These are phyloP conservation scores for Saccharomycopsis hybrid DNA, from an alignment of 1,139 yeast species.

Conservation along the genomic window DNA sequence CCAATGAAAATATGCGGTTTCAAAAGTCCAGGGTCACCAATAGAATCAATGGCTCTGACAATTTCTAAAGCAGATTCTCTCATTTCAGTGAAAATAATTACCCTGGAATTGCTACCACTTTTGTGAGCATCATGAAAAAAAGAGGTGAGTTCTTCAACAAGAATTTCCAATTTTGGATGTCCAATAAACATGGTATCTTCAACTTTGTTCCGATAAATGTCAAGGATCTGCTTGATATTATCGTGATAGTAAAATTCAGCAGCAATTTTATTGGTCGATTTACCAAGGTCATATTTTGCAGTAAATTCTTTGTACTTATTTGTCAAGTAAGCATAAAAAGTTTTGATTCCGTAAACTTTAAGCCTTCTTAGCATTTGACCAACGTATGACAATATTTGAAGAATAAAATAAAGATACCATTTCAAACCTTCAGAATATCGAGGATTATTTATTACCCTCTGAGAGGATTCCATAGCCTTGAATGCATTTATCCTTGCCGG, in stretches of 20 bases:
- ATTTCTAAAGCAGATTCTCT: slow-evolving; percentile 89
- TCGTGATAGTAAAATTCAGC: slow-evolving; percentile 53
- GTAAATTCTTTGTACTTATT: slow-evolving; percentile 55
- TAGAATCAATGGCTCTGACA: slow-evolving; percentile 54
- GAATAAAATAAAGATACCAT: slow-evolving; percentile 58
- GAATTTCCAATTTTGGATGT: slow-evolving; percentile 68
- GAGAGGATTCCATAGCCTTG: slow-evolving; percentile 64
- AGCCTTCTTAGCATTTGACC: slow-evolving; percentile 68
- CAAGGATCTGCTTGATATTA: slow-evolving; percentile 39
- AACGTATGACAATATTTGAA: slow-evolving; percentile 62
- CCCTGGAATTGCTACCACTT: slow-evolving; percentile 47
- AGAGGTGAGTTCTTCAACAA: slow-evolving; percentile 48
- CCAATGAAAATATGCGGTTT: slow-evolving; percentile 90
- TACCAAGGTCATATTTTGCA: slow-evolving; percentile 43
- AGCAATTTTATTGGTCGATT: slow-evolving; percentile 49
- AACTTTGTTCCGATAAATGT: slow-evolving; percentile 39
- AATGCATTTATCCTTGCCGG: slow-evolving; percentile 67
- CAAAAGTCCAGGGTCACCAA: slow-evolving; percentile 34
- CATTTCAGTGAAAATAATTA: slow-evolving; percentile 79
- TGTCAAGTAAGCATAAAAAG: slow-evolving; percentile 61
- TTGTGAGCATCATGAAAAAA: slow-evolving; percentile 40
- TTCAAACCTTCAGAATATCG: slow-evolving; percentile 57
- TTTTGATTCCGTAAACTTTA: slow-evolving; percentile 73
- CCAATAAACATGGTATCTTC: slow-evolving; percentile 43
- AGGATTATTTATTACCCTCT: slow-evolving; percentile 46